Conservation (phyloP, 2,329 filamentous ascomycete genomes). For the Xylaria digitata region DNA sequence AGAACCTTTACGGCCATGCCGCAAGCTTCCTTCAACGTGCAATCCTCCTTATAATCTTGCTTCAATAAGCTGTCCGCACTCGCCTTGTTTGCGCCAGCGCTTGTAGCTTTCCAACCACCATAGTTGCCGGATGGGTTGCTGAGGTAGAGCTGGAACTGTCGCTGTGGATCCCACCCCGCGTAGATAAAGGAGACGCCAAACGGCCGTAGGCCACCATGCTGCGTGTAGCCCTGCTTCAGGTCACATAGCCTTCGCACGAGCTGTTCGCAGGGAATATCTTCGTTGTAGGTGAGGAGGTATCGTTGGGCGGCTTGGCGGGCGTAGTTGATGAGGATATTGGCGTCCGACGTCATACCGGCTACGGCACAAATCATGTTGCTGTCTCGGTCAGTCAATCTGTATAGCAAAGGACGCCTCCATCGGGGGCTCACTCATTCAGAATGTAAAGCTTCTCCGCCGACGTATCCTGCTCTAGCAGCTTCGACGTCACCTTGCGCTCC, state of each 20-base stretch:
- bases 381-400: constrained; percentile 27
- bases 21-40: constrained; percentile 94
- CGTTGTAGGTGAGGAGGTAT: constrained; percentile 99
- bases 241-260: constrained; percentile 96
- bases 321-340: constrained; percentile 99
- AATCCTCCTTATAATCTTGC: constrained; percentile 99
- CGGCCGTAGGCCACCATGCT: constrained; percentile 96
- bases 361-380: constrained; percentile 99
- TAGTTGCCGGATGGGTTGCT: constrained; percentile 99
- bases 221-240: constrained; percentile 98
- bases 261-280: constrained; percentile 99
- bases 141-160: constrained; percentile 98
- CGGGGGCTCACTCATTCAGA: constrained; percentile 80
- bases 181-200: constrained; percentile 99
- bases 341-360: constrained; percentile 98
- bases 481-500: constrained; percentile 98
- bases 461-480: constrained; percentile 98
- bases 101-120: constrained; percentile 98
- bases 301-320: constrained; percentile 95
- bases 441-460: constrained; percentile 99
- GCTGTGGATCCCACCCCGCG: constrained; percentile 94
- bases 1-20: constrained; percentile 97
- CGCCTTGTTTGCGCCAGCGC: constrained; percentile 96
- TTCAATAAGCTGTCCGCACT: constrained; percentile 97
- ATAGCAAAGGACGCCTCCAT: not conserved